Percentiles rank a stretch among this genome's conserved stretches.
Conservation (phyloP, 2,329 filamentous ascomycete species). For the Trichoderma oligosporum region DNA sequence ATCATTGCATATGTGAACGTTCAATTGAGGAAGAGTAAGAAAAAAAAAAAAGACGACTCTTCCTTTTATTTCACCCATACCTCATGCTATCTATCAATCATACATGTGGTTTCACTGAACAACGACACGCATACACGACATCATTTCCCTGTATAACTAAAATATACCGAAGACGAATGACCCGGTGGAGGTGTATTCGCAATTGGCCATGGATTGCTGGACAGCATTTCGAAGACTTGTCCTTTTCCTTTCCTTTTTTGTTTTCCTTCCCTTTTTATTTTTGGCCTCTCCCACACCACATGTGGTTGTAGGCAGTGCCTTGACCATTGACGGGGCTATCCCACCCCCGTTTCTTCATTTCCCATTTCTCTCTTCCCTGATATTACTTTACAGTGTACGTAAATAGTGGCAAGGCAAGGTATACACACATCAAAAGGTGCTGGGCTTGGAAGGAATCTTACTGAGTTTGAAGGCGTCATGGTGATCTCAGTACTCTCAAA, state of each 20-base stretch:
- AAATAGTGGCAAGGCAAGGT: constrained; percentile 38
- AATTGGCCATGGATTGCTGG: neutral
- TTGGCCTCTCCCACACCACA: constrained; percentile 4
- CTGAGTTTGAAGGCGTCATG: constrained; percentile 30
- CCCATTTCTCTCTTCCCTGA: constrained; percentile 11
- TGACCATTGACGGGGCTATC: constrained; percentile 9
- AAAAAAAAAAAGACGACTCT: neutral
- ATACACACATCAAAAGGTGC: constrained; percentile 49
- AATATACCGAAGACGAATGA: neutral
- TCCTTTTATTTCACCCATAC: neutral
- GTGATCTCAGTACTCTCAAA: constrained; percentile 24
- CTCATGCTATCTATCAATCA: neutral
- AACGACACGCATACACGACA: neutral
- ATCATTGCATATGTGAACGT: neutral
- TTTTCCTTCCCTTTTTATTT: neutral
- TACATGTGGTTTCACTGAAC: neutral
- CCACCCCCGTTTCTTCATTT: constrained; percentile 3
- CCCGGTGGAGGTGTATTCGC: neutral
- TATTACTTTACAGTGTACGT: constrained; percentile 35
- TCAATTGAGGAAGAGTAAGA: neutral
- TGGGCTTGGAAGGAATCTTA: constrained; percentile 32
- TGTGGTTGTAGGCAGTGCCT: constrained; percentile 15
- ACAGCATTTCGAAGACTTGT: neutral
- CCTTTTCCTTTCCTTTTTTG: neutral
- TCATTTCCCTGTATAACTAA: neutral